Evolutionary conservation across 148 eudicot species (phyloP).

Genomic region (Fallopia convolvulus): DNA sequence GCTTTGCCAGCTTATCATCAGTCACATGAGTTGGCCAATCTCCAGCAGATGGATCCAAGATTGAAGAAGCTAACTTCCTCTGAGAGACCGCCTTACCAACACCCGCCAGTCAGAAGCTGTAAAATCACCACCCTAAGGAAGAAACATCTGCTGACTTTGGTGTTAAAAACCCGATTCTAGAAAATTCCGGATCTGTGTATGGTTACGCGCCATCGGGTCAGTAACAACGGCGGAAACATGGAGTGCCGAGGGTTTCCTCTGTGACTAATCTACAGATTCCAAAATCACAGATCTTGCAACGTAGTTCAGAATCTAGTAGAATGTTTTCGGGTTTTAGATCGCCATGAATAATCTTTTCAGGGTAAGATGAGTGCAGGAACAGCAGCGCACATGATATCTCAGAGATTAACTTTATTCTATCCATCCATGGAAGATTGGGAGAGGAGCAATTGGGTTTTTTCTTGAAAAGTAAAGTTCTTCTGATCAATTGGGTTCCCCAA

Average conservation of each 20-base stretch:
- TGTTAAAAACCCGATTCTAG: conserved; percentile 45
- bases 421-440: conserved; percentile 64
- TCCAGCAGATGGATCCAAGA: conserved; percentile 67
- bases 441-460: too few species aligned
- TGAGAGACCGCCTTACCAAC: conserved; percentile 44
- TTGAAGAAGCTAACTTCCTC: conserved; percentile 45
- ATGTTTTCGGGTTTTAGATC: conserved; percentile 64
- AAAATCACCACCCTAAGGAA: conserved; percentile 57
- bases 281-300: conserved; percentile 60
- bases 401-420: conserved; percentile 52
- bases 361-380: conserved; percentile 51
- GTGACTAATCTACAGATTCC: conserved; percentile 44
- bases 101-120: conserved; percentile 62
- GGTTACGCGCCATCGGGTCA: conserved; percentile 47
- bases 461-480: too few species aligned
- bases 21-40: conserved; percentile 61
- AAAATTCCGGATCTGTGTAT: conserved; percentile 66
- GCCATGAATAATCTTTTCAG: conserved; percentile 60
- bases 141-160: conserved; percentile 74
- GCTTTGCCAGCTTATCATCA: conserved; percentile 41
- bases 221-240: conserved; percentile 39
- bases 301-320: conserved; percentile 49
- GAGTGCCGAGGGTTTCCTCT: conserved; percentile 36
- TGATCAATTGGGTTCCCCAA: too few species aligned
- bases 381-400: conserved; percentile 59